Conservation (phyloP, 768 basidiomycete genomes). For the Suillus alpinus region DNA sequence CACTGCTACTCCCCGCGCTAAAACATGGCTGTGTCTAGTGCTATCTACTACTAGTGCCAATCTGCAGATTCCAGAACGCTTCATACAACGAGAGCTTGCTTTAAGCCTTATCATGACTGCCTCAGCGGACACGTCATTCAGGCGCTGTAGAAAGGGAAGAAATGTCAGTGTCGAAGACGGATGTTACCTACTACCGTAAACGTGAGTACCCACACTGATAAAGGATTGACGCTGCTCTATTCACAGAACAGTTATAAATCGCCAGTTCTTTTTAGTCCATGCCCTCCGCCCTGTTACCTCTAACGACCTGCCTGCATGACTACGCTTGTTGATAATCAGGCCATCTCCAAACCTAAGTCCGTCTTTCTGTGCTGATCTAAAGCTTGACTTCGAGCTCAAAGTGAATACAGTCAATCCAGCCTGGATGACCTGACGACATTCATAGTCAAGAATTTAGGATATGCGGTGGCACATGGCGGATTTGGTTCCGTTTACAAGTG, state of each 20-base stretch:
- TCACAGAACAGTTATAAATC: not conserved
- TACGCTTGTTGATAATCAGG: not conserved
- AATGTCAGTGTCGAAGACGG: not conserved
- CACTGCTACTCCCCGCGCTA: not conserved
- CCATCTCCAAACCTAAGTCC: not conserved
- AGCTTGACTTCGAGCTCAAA: not conserved
- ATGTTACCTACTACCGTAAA: too few relatives aligned
- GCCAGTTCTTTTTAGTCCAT: not conserved
- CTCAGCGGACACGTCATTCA: not conserved
- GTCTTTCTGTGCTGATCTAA: not conserved
- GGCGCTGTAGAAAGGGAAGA: not conserved
- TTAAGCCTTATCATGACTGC: not conserved
- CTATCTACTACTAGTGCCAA: too few relatives aligned
- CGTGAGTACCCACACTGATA: not conserved
- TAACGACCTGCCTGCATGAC: not conserved
- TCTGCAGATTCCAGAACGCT: too few relatives aligned
- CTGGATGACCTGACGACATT: not conserved
- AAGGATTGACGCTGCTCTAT: not conserved
- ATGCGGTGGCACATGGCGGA: not conserved
- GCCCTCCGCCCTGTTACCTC: not conserved
- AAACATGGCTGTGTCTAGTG: too few relatives aligned
- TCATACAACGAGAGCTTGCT: too few relatives aligned
- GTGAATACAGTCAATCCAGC: not conserved
- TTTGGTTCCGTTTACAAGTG: not conserved
- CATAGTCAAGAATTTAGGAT: not conserved